Evolutionary conservation across 2,329 filamentous ascomycete genomes (phyloP).

Genomic region (Diplodia scrobiculata): DNA sequence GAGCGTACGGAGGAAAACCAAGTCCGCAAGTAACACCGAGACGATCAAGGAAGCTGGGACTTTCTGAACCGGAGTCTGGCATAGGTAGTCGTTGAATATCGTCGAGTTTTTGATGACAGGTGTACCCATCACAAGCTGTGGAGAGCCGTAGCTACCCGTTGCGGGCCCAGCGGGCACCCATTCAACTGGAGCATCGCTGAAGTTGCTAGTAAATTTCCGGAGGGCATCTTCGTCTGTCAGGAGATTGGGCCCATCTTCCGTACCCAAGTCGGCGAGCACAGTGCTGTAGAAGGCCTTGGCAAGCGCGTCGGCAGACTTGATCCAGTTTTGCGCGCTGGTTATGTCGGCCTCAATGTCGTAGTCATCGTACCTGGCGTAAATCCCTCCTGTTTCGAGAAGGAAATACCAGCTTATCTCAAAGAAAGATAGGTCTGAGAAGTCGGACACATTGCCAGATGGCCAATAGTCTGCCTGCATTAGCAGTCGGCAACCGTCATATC

Average conservation of each 20-base stretch:
- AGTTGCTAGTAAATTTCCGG: not conserved
- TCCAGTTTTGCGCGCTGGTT: not conserved
- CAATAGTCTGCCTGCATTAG: not conserved
- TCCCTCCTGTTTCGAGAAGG: not conserved
- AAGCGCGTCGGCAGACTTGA: not conserved
- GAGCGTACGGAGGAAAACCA: not conserved
- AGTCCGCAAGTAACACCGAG: not conserved
- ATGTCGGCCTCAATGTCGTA: not conserved
- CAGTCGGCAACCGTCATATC: not conserved
- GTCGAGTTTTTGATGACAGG: not conserved
- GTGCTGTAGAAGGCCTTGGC: conserved; percentile 5
- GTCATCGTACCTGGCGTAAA: not conserved
- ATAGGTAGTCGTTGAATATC: not conserved
- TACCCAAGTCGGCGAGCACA: not conserved
- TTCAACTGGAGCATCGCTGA: not conserved
- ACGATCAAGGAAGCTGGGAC: not conserved
- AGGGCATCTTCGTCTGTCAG: not conserved
- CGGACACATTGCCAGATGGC: not conserved
- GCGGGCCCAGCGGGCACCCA: not conserved
- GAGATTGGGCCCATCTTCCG: not conserved
- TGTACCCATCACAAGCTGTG: not conserved
- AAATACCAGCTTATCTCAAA: not conserved
- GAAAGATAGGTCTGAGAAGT: not conserved
- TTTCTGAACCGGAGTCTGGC: not conserved
- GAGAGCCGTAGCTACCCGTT: not conserved